phyloP scores from a whole-genome alignment of 305 asterid species.

The Nicotiana rustica region DNA sequence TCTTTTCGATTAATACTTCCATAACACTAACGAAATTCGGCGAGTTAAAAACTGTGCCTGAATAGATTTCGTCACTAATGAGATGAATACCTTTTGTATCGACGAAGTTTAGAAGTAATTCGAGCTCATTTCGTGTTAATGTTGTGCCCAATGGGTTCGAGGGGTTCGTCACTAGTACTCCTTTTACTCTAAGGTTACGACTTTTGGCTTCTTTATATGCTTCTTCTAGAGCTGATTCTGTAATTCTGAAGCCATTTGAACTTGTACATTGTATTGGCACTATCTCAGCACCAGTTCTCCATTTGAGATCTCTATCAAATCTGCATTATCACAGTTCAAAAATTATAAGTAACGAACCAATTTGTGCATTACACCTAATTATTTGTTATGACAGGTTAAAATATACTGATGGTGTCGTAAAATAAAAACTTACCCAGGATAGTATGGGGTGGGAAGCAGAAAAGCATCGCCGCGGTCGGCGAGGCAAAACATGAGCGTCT shows the following conservation, averaged over 20 bases:
- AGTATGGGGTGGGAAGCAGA: conserved; percentile 94
- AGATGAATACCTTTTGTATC: conserved; percentile 49
- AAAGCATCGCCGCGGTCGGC: conserved; percentile 85
- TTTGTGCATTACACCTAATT: background rate
- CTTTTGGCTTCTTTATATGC: conserved; percentile 64
- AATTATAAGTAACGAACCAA: background rate
- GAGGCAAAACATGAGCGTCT: conserved; percentile 82
- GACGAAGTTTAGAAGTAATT: conserved; percentile 65
- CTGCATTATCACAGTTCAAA: conserved; percentile 50
- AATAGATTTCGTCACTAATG: conserved; percentile 43
- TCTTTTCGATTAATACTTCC: conserved; percentile 38
- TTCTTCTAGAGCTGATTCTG: conserved; percentile 71
- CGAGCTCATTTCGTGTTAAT: conserved; percentile 58
- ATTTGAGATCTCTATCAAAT: conserved; percentile 85
- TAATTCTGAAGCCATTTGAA: conserved; percentile 70
- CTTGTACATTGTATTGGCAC: conserved; percentile 77
- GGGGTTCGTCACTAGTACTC: conserved; percentile 81
- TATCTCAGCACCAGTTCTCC: conserved; percentile 88
- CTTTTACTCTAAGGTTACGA: conserved; percentile 75
- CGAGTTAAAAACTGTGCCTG: conserved; percentile 41
- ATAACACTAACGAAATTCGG: conserved; percentile 37
- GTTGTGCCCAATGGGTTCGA: conserved; percentile 85
- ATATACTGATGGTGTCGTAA: background rate
- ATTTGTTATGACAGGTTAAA: too few relatives aligned
- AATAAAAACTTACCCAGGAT: conserved; percentile 71